Evolutionary conservation across 2,329 filamentous ascomycete genomes (phyloP).

Genomic region (Aspergillus sp.): DNA sequence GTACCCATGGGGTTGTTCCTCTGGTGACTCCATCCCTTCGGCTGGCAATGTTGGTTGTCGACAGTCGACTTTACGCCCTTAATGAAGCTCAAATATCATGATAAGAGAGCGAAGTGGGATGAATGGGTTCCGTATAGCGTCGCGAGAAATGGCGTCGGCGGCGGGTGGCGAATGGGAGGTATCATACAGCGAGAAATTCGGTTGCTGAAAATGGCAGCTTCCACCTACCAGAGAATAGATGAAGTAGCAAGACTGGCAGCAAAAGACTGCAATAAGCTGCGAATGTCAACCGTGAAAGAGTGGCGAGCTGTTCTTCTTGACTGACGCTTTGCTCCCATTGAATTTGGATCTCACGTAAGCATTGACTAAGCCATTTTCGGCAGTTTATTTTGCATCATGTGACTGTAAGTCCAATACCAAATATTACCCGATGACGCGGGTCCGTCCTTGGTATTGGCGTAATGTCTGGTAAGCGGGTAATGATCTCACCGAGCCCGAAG

Average conservation of each 20-base stretch:
- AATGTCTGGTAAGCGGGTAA: slow-evolving; percentile 2
- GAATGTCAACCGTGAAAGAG: too few species aligned
- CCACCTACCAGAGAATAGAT: too few species aligned
- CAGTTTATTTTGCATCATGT: not conserved
- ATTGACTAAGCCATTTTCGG: not conserved
- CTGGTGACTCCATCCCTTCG: slow-evolving; percentile 19
- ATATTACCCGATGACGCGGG: too few species aligned
- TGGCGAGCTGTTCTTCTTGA: too few species aligned
- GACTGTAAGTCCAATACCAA: slow-evolving; percentile 1
- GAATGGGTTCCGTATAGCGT: not conserved
- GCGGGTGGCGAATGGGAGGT: not conserved
- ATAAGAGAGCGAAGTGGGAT: slow-evolving; percentile 2
- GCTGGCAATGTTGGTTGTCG: slow-evolving; percentile 9
- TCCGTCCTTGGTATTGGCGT: too few species aligned
- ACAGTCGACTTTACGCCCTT: slow-evolving; percentile 10
- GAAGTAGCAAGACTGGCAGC: too few species aligned
- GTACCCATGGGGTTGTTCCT: slow-evolving; percentile 13
- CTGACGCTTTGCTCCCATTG: too few species aligned
- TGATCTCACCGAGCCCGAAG: slow-evolving; percentile 15
- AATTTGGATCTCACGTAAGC: not conserved
- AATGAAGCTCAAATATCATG: slow-evolving; percentile 17
- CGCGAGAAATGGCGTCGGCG: not conserved
- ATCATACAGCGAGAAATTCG: too few species aligned
- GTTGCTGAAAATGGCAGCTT: too few species aligned
- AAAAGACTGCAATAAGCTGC: too few species aligned